Evolutionary conservation across 2,329 filamentous ascomycete genomes (phyloP).

Genomic region (Fusarium pseudonygamai): DNA sequence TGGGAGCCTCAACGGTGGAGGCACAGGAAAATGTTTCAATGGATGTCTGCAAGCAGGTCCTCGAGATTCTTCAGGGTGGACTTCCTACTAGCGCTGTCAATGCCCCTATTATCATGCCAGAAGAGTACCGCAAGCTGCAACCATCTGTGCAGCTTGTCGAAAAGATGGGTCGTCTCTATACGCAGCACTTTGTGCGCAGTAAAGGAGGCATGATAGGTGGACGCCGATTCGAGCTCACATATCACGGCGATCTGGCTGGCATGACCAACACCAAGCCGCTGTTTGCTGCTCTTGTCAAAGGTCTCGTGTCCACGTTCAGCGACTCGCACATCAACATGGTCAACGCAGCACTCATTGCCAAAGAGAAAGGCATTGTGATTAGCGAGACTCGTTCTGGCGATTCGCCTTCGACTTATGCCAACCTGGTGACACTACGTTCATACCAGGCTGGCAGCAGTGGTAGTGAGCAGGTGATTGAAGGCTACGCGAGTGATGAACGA

Average conservation of each 20-base stretch:
- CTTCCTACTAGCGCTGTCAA: constrained; percentile 82
- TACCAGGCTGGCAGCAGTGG: constrained; percentile 45
- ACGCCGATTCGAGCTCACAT: constrained; percentile 78
- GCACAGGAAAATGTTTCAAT: constrained; percentile 86
- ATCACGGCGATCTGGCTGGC: constrained; percentile 77
- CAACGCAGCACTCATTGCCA: constrained; percentile 79
- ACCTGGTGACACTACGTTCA: constrained; percentile 75
- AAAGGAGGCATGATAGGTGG: constrained; percentile 62
- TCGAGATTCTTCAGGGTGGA: constrained; percentile 76
- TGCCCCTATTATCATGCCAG: constrained; percentile 81
- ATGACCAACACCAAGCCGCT: constrained; percentile 81
- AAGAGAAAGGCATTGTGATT: constrained; percentile 80
- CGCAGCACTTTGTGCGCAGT: constrained; percentile 71
- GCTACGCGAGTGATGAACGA: constrained; percentile 71
- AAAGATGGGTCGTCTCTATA: constrained; percentile 82
- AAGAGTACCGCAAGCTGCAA: constrained; percentile 80
- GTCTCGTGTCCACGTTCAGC: constrained; percentile 75
- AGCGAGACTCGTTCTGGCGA: constrained; percentile 76
- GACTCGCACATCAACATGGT: constrained; percentile 82
- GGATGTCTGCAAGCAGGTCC: constrained; percentile 83
- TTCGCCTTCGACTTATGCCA: constrained; percentile 72
- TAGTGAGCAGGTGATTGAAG: constrained; percentile 64
- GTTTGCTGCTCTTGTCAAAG: constrained; percentile 82
- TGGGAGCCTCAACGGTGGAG: constrained; percentile 82
- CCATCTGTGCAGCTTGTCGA: constrained; percentile 81